Base-by-base conservation (phyloP, 2,329 filamentous ascomycete genomes). In the Emericellopsis atlantica region DNA sequence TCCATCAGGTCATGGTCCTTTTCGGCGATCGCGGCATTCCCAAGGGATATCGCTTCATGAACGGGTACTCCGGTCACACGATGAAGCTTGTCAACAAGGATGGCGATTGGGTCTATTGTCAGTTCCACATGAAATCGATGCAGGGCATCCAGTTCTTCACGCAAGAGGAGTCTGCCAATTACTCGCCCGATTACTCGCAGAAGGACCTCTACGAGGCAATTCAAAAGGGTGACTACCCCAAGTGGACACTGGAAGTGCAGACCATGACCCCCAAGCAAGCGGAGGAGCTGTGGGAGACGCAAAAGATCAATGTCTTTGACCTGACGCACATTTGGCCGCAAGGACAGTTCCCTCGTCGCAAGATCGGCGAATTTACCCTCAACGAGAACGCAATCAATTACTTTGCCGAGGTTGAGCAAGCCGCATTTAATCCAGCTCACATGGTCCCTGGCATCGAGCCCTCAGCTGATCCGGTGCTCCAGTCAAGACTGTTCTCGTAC, bases 251-350 rank as follows among this genome's bases (percentile, higher is more conserved):
- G 22, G 70, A 71, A 40, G 61, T 75, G 1, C 74, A 78, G 49
- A 63, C 62, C 18, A 64, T 76, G 46, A 65, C 62, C 31, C 65
- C 70, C 4, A 61, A 68, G 37, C 60, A 75, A 46, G 69, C 69
- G 3, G 65, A 71, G 47, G 65, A 67, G 38, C 65, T 70, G 47
- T 54, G 52, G 55, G 54, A 57, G 45, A 51, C 46, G 41, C 45
- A 57, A 15, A 64, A 62, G 41, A 69, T 49, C 39, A 79, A 78
- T 56, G 63, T 83, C 45, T 81, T 85, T 45, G 81, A 84, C 51
- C 60, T 81, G 46, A 84, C 80, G 39, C 81, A 83, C 58, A 69
- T 79, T 49, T 83, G 79, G 78, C 79, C 79, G 3, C 74, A 81
- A 44, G 62, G 57, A 18, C 68, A 79, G 37, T 74, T 79, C 23